Percentiles rank a stretch among this genome's conserved stretches.
phyloP scores from a whole-genome alignment of 163 green algal species.

The Volvox carteri region DNA sequence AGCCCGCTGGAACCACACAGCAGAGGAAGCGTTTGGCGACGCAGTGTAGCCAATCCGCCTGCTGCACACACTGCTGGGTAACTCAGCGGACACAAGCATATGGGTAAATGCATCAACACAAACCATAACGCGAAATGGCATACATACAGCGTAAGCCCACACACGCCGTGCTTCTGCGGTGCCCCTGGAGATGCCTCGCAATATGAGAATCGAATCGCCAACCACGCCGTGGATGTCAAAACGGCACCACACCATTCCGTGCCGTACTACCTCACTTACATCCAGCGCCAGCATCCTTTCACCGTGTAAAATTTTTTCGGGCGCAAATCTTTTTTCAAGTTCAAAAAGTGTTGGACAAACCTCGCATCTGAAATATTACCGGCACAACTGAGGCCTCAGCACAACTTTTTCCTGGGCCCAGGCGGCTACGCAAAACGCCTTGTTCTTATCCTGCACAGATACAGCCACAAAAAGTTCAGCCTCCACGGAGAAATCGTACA shows the following conservation, averaged over 20 bases:
- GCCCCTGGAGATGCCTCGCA: conserved; percentile 6
- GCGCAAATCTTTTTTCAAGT: not conserved
- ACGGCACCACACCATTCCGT: not conserved
- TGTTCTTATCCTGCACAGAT: not conserved
- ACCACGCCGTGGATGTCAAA: not conserved
- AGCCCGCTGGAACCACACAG: not conserved
- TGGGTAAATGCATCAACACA: not conserved
- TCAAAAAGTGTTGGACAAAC: not conserved
- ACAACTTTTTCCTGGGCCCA: not conserved
- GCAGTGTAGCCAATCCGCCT: too few relatives aligned
- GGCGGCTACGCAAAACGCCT: not conserved
- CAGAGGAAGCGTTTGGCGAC: not conserved
- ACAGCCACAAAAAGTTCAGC: not conserved
- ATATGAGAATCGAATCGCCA: conserved; percentile 7
- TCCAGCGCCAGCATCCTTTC: not conserved
- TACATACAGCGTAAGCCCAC: conserved; percentile 14
- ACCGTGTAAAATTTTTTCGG: not conserved
- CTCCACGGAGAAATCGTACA: conserved; percentile 3
- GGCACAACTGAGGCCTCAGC: not conserved
- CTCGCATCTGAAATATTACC: not conserved
- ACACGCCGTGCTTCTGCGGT: conserved; percentile 10
- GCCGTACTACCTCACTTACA: not conserved
- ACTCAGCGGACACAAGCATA: not conserved
- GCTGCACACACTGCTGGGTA: too few relatives aligned
- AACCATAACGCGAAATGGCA: conserved; percentile 24